Conservation (phyloP, 148 eudicot species). For the Diospyros kaki region DNA sequence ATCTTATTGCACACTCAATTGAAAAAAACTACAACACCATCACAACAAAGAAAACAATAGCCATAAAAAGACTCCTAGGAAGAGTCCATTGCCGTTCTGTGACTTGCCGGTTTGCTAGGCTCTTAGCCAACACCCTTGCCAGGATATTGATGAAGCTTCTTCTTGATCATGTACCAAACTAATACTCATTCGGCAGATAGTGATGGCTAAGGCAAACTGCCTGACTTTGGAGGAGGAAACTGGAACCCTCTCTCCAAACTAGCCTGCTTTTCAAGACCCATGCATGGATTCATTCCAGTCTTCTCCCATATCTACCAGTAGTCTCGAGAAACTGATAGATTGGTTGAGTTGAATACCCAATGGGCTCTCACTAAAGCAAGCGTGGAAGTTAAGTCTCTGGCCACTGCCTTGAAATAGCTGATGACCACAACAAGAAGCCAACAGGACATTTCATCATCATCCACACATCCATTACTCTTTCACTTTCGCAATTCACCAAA, state of each 20-base stretch:
- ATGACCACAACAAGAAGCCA: neutral
- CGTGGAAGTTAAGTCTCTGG: neutral
- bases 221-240: no score
- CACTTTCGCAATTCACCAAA: no score
- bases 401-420: slow-evolving; percentile 6
- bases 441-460: no score
- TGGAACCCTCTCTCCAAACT: neutral
- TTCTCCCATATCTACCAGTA: neutral
- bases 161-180: no score
- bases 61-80: slow-evolving; percentile 4
- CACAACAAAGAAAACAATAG: neutral
- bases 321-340: neutral
- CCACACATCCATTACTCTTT: no score
- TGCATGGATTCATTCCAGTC: neutral
- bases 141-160: no score
- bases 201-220: no score
- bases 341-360: neutral
- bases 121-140: neutral
- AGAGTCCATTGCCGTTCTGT: slow-evolving; percentile 17
- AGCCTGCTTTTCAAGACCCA: neutral
- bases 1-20: neutral
- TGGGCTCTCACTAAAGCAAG: neutral
- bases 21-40: neutral
- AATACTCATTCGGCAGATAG: no score
- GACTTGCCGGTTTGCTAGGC: slow-evolving; percentile 20